phyloP scores from a whole-genome alignment of 176 grass and related monocot species.

The Pharus latifolius region DNA sequence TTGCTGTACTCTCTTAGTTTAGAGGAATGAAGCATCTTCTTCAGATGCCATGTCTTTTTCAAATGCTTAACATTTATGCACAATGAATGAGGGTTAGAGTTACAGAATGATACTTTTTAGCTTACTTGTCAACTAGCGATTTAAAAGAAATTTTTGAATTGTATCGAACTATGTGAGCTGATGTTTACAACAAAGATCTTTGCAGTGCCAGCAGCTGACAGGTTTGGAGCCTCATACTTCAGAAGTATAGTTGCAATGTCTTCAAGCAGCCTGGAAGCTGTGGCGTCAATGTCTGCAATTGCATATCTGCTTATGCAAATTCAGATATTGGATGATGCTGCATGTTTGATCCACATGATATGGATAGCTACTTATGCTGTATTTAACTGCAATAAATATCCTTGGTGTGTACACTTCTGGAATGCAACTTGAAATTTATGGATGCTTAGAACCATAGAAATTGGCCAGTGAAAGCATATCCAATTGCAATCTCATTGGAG shows the following conservation, averaged over 20 bases:
- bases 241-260: not conserved
- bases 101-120: not conserved
- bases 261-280: not conserved
- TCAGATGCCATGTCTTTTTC: not conserved
- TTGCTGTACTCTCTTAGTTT: not conserved
- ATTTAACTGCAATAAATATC: not conserved
- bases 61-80: not conserved
- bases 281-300: not conserved
- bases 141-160: not conserved
- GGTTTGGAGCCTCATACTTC: not conserved
- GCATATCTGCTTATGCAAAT: constrained; percentile 1
- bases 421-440: not conserved
- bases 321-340: not conserved
- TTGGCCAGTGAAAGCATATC: not conserved
- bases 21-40: not conserved
- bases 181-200: constrained; percentile 1
- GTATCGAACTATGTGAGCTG: not conserved
- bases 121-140: not conserved
- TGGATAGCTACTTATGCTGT: not conserved
- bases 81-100: not conserved
- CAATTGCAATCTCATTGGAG: not conserved
- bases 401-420: not conserved
- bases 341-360: not conserved
- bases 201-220: not conserved
- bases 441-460: not conserved